Base-by-base conservation (phyloP, 1,139 yeast genomes). In the Suhomyces bolitotheri region DNA sequence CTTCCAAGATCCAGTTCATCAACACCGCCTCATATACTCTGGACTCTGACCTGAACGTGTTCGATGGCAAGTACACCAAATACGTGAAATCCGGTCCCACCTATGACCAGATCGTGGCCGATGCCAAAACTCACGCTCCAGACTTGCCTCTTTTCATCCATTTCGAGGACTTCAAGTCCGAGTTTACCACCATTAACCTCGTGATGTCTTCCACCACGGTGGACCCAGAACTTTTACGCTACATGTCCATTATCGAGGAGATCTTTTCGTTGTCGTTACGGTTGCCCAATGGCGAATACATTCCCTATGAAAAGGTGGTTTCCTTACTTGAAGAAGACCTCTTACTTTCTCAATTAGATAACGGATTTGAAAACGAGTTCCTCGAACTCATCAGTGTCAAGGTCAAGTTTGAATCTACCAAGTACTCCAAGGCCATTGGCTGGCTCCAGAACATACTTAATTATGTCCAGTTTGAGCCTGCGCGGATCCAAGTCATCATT, bases 151-250 rank as follows among this genome's bases (percentile, higher is more conserved):
- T 89, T 25, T 82, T 79, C 45, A 59, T 89, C 36, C 95, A 89
- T 53, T 75, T 85, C 49, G 97, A 92, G 59, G 78, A 82, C 44
- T 84, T 78, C 55, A 75, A 80, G 37, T 86, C 97, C 2, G 81
- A 85, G 51, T 92, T 92, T 56, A 78, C 87, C 16, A 79, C 85
- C n/a, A 69, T 88, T 15, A 76, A 80, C 42, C 56, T 88, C 22
- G 62, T 84, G 22, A 59, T 86, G 51, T 80, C 94, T 1, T 76
- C 95, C 0, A 66, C 75, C 7, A 67, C 60, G n/a, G 67, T 89
- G 4, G 79, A 81, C 22, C 70, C 74, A 24, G 58, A 64, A 2
- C 62, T 82, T 17, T 65, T 89, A 34, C 82, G 88, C 7, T 83
- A 84, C 42, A 67, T 86, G 46, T 78, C 82, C 13, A 61, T 90